These are phyloP conservation scores for Torulaspora quercuum DNA, from an alignment of 805 yeast genomes.

Conservation along the genomic window DNA sequence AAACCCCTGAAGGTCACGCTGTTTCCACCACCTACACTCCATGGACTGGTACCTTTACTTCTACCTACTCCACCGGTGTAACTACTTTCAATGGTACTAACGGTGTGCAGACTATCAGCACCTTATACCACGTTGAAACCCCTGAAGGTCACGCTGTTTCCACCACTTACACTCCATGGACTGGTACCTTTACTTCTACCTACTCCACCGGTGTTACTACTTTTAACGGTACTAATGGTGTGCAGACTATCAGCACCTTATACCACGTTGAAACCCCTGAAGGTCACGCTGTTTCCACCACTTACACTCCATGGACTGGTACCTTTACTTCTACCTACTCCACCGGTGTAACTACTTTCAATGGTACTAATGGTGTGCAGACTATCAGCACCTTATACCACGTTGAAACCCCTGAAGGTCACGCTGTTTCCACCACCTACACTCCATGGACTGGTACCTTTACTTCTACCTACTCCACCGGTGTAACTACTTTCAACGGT, in stretches of 20 bases:
- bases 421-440: conserved; percentile 13
- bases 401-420: conserved; percentile 15
- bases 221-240: conserved; percentile 14
- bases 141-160: conserved; percentile 11
- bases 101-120: conserved; percentile 10
- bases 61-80: conserved; percentile 18
- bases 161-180: conserved; percentile 18
- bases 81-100: conserved; percentile 11
- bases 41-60: conserved; percentile 13
- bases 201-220: conserved; percentile 15
- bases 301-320: conserved; percentile 15
- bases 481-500: conserved; percentile 11
- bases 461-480: conserved; percentile 14
- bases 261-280: conserved; percentile 20
- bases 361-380: conserved; percentile 11
- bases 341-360: conserved; percentile 12
- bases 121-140: conserved; percentile 15
- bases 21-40: conserved; percentile 10
- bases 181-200: conserved; percentile 16
- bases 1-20: conserved; percentile 7
- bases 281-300: conserved; percentile 10
- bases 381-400: conserved; percentile 14
- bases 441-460: conserved; percentile 14
- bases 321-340: conserved; percentile 14
- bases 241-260: conserved; percentile 13